Evolutionary conservation across 1,139 yeast genomes (phyloP), one percentile per base, ranked within the genome.

Genomic region (Candida gigantensis): DNA sequence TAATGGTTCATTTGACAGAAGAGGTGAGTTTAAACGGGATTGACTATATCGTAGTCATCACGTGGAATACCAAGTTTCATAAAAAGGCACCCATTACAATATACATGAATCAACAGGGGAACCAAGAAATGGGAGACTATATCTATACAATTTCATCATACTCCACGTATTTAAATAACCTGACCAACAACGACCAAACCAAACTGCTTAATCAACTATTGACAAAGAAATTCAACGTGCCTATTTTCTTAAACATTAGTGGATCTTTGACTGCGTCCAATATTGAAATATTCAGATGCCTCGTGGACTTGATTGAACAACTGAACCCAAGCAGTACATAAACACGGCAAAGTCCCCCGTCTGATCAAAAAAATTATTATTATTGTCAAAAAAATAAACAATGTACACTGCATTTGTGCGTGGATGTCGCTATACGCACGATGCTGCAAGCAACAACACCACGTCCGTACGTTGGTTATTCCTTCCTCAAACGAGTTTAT

Each of bases 131-230:
- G 32, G 55, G 52, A 9, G 41, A 48, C 25, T 53, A 52, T 31
- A 41, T 51, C 6, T 53, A 51, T 35, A 44, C 53, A 2, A 52
- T 52, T 11, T 36, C 40, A 11, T 37, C 45, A 11, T 49, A 46
- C 30, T 42, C 50, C 5, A 46, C 52, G 3, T 37, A 40, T 16
- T 35, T 46, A 17, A 28, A 34, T 14, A 34, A 21, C 8, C 40
- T 24, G 28, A 31, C 34, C 4, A 40, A 41, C 30, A 32, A 37
- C 14, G 46, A 46, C 18, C 34, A 38, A 19, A 38, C 40, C 8
- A 43, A 41, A 30, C 42, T 34, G 35, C 39, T 51, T 25, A 42
- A 44, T 24, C 41, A 40, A 26, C 28, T 51, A 15, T 33, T 52
- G 15, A 45, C 37, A 11, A 51, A 49, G 28, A 51, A 47, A 36